phyloP scores from a whole-genome alignment of 768 basidiomycete genomes.

The Russula abietina region DNA sequence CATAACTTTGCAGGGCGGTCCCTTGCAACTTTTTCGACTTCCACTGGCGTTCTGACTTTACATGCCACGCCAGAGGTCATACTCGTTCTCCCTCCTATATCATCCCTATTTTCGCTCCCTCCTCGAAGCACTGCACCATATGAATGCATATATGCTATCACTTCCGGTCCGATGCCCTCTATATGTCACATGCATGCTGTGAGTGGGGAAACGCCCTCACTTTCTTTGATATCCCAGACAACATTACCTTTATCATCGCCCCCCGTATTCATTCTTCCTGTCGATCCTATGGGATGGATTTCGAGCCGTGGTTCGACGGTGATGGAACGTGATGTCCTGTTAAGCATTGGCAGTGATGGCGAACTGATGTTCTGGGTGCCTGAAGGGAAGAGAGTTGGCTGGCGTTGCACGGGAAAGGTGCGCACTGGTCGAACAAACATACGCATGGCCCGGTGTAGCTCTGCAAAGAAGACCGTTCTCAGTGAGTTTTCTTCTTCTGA shows the following conservation, averaged over 20 bases:
- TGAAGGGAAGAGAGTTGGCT: constrained; percentile 30
- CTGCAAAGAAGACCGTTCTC: constrained; percentile 85
- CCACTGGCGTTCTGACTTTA: constrained; percentile 45
- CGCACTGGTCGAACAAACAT: constrained; percentile 63
- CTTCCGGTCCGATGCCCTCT: constrained; percentile 41
- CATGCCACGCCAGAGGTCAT: constrained; percentile 43
- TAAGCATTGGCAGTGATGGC: constrained; percentile 71
- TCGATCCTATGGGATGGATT: constrained; percentile 87
- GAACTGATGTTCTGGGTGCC: constrained; percentile 86
- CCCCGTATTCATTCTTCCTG: constrained; percentile 52
- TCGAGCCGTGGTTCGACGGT: constrained; percentile 18
- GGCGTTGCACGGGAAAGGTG: constrained; percentile 70
- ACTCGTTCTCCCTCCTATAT: constrained; percentile 46
- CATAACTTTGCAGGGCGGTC: constrained; percentile 38
- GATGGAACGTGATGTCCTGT: constrained; percentile 60
- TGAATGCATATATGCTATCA: constrained; percentile 62
- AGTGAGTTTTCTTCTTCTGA: constrained; percentile 41
- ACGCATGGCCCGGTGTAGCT: constrained; percentile 75
- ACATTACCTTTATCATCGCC: constrained; percentile 47
- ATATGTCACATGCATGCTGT: constrained; percentile 52
- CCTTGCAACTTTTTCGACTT: constrained; percentile 54
- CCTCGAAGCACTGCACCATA: constrained; percentile 31
- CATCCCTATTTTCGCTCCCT: constrained; percentile 61
- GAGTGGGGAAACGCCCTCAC: constrained; percentile 32
- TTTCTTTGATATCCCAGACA: constrained; percentile 45